Conservation (phyloP, 306 rosid genomes). For the Crotalaria pallida region DNA sequence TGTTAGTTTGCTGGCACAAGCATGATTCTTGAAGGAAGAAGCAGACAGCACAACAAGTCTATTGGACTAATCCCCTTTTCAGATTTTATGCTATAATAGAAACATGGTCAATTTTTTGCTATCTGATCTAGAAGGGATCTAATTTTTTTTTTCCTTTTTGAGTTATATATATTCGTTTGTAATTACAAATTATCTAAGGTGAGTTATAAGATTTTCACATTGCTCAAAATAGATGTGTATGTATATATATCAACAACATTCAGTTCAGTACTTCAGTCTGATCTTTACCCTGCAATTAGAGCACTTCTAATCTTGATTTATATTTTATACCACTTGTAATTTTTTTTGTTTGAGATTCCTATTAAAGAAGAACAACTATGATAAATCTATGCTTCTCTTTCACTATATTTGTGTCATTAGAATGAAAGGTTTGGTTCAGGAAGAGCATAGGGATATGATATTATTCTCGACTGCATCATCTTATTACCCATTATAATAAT, state of each 20-base stretch:
- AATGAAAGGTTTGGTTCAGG: conserved; percentile 1
- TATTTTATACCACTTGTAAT: not conserved
- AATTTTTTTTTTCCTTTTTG: not conserved
- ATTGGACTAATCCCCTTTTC: conserved; percentile 19
- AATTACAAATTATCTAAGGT: conserved; percentile 27
- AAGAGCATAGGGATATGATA: conserved; percentile 23
- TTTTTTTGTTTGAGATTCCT: not conserved
- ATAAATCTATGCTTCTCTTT: not conserved
- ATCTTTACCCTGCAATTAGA: not conserved
- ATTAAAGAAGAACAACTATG: not conserved
- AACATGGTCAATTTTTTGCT: conserved; percentile 23
- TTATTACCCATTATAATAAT: conserved; percentile 19
- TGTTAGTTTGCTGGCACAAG: conserved; percentile 98
- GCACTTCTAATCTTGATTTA: not conserved
- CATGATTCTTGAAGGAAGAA: conserved; percentile 49
- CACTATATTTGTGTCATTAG: too few relatives aligned
- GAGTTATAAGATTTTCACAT: conserved; percentile 24
- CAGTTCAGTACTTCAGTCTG: not conserved
- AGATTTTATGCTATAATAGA: conserved; percentile 26
- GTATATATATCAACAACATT: not conserved
- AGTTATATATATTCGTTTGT: conserved; percentile 21
- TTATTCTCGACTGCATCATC: conserved; percentile 22
- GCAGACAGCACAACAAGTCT: not conserved
- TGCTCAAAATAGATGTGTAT: not conserved
- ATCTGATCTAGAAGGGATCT: conserved; percentile 32